Percentiles rank a stretch among this genome's conserved stretches.
These are phyloP conservation scores for Wolfiporia cocos DNA, from an alignment of 1,284 basidiomycete genomes.

Conservation along the genomic window DNA sequence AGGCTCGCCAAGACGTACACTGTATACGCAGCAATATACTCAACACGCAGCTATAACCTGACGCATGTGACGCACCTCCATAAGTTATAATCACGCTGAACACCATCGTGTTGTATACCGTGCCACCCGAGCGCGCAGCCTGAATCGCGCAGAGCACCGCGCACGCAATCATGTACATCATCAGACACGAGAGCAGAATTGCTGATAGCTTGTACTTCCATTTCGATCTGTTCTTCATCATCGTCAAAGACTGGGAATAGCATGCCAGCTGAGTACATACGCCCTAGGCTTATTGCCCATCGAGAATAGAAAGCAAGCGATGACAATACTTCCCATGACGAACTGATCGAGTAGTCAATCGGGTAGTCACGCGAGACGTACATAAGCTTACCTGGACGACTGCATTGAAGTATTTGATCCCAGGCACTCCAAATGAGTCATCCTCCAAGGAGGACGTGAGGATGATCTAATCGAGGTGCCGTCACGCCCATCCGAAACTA, in stretches of 20 bases:
- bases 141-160: conserved; percentile 73
- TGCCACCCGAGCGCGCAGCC: conserved; percentile 58
- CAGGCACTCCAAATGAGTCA: conserved; percentile 58
- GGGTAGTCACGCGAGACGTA: neutral
- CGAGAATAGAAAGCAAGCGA: conserved; percentile 89
- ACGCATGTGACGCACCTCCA: conserved; percentile 43
- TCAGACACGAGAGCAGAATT: conserved; percentile 72
- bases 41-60: too few species aligned
- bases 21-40: too few species aligned
- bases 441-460: conserved; percentile 87
- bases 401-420: conserved; percentile 77
- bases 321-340: conserved; percentile 76
- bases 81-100: conserved; percentile 85
- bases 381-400: conserved; percentile 55
- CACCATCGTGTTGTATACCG: conserved; percentile 71
- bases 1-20: conserved; percentile 76
- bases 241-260: neutral
- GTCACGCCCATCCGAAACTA: too few species aligned
- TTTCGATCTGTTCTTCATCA: conserved; percentile 35
- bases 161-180: conserved; percentile 76
- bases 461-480: too few species aligned
- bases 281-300: conserved; percentile 96
- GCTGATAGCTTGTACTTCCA: conserved; percentile 86
- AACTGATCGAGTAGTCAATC: conserved; percentile 48
- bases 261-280: conserved; percentile 34